Evolutionary conservation across 441 rosid species (phyloP).

Genomic region (Erodium chrysanthum): DNA sequence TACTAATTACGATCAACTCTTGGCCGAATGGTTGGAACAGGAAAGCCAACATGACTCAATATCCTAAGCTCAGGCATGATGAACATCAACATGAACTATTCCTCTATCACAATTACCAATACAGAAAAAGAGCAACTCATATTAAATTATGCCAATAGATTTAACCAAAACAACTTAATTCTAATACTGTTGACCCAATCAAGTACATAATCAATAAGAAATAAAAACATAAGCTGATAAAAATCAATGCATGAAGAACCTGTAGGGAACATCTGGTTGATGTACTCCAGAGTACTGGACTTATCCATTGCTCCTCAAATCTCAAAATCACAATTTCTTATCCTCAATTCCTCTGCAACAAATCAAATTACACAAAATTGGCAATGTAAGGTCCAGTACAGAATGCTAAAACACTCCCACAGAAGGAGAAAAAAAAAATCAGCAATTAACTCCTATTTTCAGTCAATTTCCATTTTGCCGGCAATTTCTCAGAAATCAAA

Average conservation of each 20-base stretch:
- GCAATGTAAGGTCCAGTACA: background rate
- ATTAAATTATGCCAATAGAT: background rate
- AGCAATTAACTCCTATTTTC: background rate
- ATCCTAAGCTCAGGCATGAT: background rate
- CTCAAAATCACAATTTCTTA: background rate
- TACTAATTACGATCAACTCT: background rate
- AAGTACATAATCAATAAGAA: background rate
- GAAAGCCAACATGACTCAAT: background rate
- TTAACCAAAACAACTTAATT: background rate
- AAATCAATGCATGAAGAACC: constrained; percentile 36
- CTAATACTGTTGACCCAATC: background rate
- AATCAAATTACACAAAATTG: background rate
- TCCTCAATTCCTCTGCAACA: background rate
- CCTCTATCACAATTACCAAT: background rate
- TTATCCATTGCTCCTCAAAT: constrained; percentile 50
- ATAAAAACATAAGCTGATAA: background rate
- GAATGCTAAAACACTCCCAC: background rate
- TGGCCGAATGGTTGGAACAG: background rate
- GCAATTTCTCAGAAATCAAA: background rate
- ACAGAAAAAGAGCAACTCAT: background rate
- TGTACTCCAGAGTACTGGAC: constrained; percentile 82
- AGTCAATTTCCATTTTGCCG: background rate
- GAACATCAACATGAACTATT: background rate
- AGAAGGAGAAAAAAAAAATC: background rate
- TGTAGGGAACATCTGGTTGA: constrained; percentile 99